Evolutionary conservation across 1,284 basidiomycete species (phyloP), one percentile per base, ranked within the genome.

Genomic region (Cryptococcus sp.): DNA sequence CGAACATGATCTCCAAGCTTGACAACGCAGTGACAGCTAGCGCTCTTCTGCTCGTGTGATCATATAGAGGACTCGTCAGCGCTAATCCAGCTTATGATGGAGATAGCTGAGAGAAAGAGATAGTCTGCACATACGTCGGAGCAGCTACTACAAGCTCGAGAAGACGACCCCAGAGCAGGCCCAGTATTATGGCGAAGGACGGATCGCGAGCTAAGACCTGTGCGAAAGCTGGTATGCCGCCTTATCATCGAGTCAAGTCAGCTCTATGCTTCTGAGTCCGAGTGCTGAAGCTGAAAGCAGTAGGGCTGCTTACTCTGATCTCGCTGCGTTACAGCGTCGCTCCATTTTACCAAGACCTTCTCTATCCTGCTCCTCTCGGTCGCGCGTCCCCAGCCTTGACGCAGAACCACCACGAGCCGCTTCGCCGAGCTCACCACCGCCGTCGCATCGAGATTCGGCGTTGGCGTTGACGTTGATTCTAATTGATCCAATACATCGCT

Each of bases 291-390:
- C 7, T 35, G 31, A 10, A 10, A 5, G 31, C 6, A 25, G 25
- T 25, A 3, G 6, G 25, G 25, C 25, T 35, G 31, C 31, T 35
- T 8, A 35, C 31, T 10, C 31, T 35, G 31, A 35, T 35, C 42
- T 45, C 42, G 42, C 10, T 19, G 42, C 11, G 42, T 45, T 13
- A 44, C 19, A 10, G 46, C 40, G 10, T 56, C 55, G n/a, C 64
- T 62, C 67, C 72, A 71, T 5, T 39, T 46, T 2, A 60, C 51
- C 6, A 71, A 40, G 11, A 71, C 50, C 10, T 25, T 45, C 23
- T 57, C 64, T 17, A 64, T 42, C 40, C 50, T 56, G 22, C 47
- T 53, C 27, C 35, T 41, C 40, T 54, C 52, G 13, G 25, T 22
- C 5, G 23, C 46, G 3, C 51, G 27, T 19, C 50, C 53, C 55